These are phyloP conservation scores for Akebia trifoliata DNA, from an alignment of 164 flowering plant species.

Conservation along the genomic window DNA sequence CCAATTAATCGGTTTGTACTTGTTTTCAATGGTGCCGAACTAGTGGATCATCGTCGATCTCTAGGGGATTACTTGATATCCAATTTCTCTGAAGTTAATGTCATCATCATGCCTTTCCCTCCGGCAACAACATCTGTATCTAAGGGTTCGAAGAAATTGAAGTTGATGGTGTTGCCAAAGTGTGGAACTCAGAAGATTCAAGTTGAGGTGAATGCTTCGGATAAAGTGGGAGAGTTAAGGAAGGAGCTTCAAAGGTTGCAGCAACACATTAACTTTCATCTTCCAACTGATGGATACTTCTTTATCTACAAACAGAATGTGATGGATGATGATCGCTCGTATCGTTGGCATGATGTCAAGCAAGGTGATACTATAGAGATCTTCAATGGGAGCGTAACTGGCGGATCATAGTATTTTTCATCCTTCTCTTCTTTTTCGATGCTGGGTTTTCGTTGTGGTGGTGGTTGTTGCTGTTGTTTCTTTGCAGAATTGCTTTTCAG, in stretches of 20 bases:
- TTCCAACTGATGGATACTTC: constrained; percentile 69
- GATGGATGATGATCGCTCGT: constrained; percentile 62
- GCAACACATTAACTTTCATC: constrained; percentile 28
- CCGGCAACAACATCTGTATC: too few species aligned
- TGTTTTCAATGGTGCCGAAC: constrained; percentile 27
- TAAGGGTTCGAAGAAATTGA: constrained; percentile 48
- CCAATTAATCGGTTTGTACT: constrained; percentile 23
- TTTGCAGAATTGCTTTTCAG: too few species aligned
- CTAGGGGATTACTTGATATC: constrained; percentile 31
- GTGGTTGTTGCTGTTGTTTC: too few species aligned
- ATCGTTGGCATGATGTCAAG: constrained; percentile 60
- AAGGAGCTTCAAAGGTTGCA: constrained; percentile 50
- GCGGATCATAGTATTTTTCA: constrained; percentile 20
- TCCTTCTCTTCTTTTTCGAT: not conserved
- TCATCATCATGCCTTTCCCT: constrained; percentile 24
- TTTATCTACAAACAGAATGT: constrained; percentile 74
- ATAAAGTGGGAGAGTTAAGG: constrained; percentile 60
- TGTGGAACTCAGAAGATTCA: constrained; percentile 51
- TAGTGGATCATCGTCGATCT: constrained; percentile 36
- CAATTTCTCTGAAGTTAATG: constrained; percentile 42
- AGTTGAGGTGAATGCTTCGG: constrained; percentile 52
- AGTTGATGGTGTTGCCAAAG: constrained; percentile 42
- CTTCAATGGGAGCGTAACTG: constrained; percentile 58
- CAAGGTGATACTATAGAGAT: constrained; percentile 72
- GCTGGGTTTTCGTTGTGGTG: not conserved